Evolutionary conservation across 2,329 filamentous ascomycete genomes (phyloP), one percentile per base, ranked within the genome.

Genomic region (Alternaria consortialis): DNA sequence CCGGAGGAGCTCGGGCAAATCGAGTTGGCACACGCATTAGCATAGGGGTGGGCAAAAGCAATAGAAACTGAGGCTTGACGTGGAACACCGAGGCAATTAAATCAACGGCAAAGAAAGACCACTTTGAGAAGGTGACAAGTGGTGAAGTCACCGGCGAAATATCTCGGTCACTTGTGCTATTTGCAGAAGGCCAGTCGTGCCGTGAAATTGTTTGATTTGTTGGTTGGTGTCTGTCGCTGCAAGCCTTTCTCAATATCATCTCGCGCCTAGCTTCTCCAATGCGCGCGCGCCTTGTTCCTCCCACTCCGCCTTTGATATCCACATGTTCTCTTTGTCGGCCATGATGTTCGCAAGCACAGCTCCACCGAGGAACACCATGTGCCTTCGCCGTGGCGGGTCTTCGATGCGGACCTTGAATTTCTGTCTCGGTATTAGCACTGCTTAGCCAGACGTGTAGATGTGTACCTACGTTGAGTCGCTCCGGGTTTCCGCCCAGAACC

Each of bases 361-460:
- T 72, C 95, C 95, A 60, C 95, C 95, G 57, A 99, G 83, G 86
- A 99, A 98, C n/a, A 99, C 95, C 94, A 99, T 98, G 84, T 99
- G 95, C 81, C 94, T 87, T 83, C 95, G 88, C 82, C 95, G 88
- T 34, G 95, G 95, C 53, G 95, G 95, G 80, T 99, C 95, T 80
- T 99, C 95, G 84, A 99, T 98, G 80, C 95, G 89, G 69, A 99
- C 94, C 88, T 98, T 99, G 87, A 99, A 99, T 89, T 98, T 99
- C 89, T 89, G 70, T 50, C 7, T 42, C 23, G 2, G 20, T 53
- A 58, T 79, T 56, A 79, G 73, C 44, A 37, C 20, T 37, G 36
- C 39, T 42, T 46, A 48, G 29, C 36, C 32, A 46, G 12, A 43
- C 37, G 27, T 7, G 39, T 37, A 73, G 15, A 54, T 50, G 53